phyloP scores from a whole-genome alignment of 2,329 filamentous ascomycete species.

The Pestalotiopsis fici region DNA sequence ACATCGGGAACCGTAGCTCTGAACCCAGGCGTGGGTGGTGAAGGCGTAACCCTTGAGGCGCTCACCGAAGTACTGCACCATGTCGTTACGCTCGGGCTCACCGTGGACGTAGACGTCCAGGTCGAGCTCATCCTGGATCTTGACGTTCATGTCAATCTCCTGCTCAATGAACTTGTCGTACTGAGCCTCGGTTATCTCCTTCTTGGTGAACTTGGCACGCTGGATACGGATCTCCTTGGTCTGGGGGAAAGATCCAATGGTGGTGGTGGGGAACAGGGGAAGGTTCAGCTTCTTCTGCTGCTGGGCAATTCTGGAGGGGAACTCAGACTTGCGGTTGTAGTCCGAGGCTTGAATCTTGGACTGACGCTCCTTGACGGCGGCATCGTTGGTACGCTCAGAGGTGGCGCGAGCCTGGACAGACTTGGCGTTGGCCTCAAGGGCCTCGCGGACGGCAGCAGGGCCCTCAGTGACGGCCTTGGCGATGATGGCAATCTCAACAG shows the following conservation, averaged over 20 bases:
- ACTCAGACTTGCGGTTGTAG: constrained; percentile 92
- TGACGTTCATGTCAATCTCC: constrained; percentile 93
- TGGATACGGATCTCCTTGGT: constrained; percentile 97
- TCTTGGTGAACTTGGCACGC: constrained; percentile 99
- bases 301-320: constrained; percentile 80
- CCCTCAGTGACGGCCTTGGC: constrained; percentile 97
- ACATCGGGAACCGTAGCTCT: constrained; percentile 97
- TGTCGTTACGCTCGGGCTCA: constrained; percentile 99
- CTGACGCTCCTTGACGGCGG: constrained; percentile 95
- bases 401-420: constrained; percentile 88
- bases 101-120: constrained; percentile 98
- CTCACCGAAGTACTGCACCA: constrained; percentile 99
- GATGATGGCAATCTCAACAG: constrained; percentile 84
- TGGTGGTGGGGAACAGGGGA: constrained; percentile 97
- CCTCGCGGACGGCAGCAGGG: constrained; percentile 79
- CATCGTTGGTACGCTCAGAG: constrained; percentile 95
- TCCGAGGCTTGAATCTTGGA: constrained; percentile 78
- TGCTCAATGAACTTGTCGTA: constrained; percentile 99
- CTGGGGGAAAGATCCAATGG: constrained; percentile 99
- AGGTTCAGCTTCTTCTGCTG: constrained; percentile 94
- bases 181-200: constrained; percentile 86
- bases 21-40: constrained; percentile 98
- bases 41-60: constrained; percentile 95
- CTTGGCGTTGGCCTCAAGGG: constrained; percentile 97
- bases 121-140: constrained; percentile 97